Evolutionary conservation across 2,329 filamentous ascomycete genomes (phyloP), one percentile per base, ranked within the genome.

Genomic region (Davidsoniella eucalypti): DNA sequence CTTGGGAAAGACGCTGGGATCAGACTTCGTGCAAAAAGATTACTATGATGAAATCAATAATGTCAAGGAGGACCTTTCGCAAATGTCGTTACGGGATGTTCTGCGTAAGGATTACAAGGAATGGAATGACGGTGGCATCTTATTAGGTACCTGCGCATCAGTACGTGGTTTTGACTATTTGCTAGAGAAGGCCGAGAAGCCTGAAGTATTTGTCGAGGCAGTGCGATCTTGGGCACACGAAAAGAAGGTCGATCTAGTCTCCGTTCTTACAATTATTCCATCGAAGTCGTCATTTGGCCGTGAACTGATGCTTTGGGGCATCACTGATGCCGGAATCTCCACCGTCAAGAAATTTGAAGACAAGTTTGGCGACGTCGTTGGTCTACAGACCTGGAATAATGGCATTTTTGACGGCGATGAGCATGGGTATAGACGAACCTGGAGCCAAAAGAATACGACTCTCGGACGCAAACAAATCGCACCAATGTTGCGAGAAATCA

Each of bases 41-140:
- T 85, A 80, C 61, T 85, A 75, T 59, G 61, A 70, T 4, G 66
- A 75, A 50, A 71, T 88, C 23, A 68, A 70, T 1, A 63, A 63
- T 4, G 79, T 84, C 4, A 88, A 88, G 63, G 73, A 77, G 55
- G 75, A 87, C 56, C 70, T 92, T 47, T 74, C 71, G 2, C 57
- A 60, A 0, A 64, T 92, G 43, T 67, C 65, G 37, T 63, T 87
- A 56, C 66, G 72, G 18, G 84, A 88, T 57, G 72, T 88, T 38
- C 64, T 90, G 48, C 71, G 82, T 55, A 90, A 90, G 62, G 85
- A 93, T 64, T 93, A 88, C 65, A 93, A 93, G 66, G 72, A 84
- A 59, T 92, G 84, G 84, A 66, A 65, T 9, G 75, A 78, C 50
- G 66, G 66, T 9, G 65, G 63, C 0, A 60, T 77, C 37, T 69